Conservation (phyloP, 2,329 filamentous ascomycete species). For the Arthrinium puccinioides region DNA sequence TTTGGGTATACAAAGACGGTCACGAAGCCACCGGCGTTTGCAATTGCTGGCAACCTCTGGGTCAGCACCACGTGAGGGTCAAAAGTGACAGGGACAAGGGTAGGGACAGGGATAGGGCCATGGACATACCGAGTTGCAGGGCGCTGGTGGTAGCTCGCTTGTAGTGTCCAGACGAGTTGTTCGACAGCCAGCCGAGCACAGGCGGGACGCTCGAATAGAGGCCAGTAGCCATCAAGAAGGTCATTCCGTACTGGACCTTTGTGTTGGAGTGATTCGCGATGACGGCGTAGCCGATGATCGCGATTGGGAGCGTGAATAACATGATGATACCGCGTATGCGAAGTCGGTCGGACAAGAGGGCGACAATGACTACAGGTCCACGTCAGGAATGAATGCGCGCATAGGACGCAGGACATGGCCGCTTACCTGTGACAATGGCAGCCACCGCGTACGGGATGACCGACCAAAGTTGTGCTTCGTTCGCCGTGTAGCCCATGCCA, state of each 20-base stretch:
- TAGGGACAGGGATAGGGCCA: too few relatives aligned
- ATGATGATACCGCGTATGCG: conserved; percentile 53
- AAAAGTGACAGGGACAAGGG: too few relatives aligned
- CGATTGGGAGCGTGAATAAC: conserved; percentile 54
- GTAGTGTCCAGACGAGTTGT: conserved; percentile 63
- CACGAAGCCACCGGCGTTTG: conserved; percentile 61
- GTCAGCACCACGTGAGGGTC: neutral
- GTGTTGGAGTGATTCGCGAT: conserved; percentile 47
- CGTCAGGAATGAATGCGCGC: conserved; percentile 4
- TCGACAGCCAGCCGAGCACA: conserved; percentile 59
- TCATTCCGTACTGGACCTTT: conserved; percentile 56
- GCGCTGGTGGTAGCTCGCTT: conserved; percentile 62
- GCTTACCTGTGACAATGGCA: conserved; percentile 42
- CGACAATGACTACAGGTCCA: conserved; percentile 33
- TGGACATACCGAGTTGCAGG: conserved; percentile 39
- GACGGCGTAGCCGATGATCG: conserved; percentile 40
- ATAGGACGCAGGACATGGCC: neutral
- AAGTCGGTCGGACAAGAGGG: conserved; percentile 53
- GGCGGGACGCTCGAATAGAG: conserved; percentile 57
- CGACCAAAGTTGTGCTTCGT: conserved; percentile 54
- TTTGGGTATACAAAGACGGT: conserved; percentile 56
- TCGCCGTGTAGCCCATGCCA: conserved; percentile 45
- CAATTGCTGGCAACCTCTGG: too few relatives aligned
- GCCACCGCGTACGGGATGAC: conserved; percentile 59
- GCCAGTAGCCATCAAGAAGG: conserved; percentile 59